phyloP scores from a whole-genome alignment of 2,329 filamentous ascomycete genomes.

The Trichophyton benhamiae region DNA sequence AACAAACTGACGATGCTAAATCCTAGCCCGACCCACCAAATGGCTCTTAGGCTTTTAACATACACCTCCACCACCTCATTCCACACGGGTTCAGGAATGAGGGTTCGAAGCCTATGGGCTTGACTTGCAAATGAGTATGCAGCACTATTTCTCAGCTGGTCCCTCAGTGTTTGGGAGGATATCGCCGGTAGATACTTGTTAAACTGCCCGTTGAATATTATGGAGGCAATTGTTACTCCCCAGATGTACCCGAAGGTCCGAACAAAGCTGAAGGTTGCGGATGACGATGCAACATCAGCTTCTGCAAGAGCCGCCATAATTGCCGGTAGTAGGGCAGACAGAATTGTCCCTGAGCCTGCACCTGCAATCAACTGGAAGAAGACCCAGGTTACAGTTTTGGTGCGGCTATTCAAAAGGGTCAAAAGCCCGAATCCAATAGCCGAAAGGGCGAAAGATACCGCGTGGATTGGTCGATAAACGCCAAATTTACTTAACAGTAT shows the following conservation, averaged over 20 bases:
- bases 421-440: conserved; percentile 34
- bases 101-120: background rate
- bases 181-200: conserved; percentile 10
- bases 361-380: conserved; percentile 33
- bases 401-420: conserved; percentile 27
- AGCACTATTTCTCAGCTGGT: background rate
- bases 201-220: conserved; percentile 23
- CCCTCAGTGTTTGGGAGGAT: background rate
- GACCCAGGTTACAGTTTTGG: conserved; percentile 31
- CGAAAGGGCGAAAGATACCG: conserved; percentile 27
- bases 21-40: conserved; percentile 20
- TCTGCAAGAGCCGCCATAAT: conserved; percentile 28
- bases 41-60: conserved; percentile 10
- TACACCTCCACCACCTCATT: conserved; percentile 22
- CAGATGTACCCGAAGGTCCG: conserved; percentile 23
- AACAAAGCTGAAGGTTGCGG: conserved; percentile 21
- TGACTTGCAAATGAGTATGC: conserved; percentile 6
- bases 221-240: conserved; percentile 21
- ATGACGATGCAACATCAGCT: conserved; percentile 19
- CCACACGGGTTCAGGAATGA: background rate
- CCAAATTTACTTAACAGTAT: conserved; percentile 20
- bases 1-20: conserved; percentile 25
- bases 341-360: conserved; percentile 32
- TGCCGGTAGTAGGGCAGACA: conserved; percentile 35
- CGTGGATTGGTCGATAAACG: conserved; percentile 23